Conservation (phyloP, 345 rosid species). For the Durio zibethinus region DNA sequence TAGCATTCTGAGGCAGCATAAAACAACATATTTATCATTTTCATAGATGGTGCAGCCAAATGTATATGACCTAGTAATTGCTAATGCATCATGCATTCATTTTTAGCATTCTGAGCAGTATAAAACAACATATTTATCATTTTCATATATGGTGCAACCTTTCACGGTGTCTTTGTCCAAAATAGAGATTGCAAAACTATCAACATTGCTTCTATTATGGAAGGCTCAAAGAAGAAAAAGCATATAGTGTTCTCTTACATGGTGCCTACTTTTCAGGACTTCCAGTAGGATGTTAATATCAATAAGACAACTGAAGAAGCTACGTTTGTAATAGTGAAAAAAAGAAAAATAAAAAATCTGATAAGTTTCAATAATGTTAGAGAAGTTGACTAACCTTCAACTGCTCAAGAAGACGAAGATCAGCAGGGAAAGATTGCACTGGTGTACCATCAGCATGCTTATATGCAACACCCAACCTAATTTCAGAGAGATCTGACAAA, state of each 20-base stretch:
- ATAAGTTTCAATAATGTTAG: not conserved
- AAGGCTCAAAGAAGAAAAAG: not conserved
- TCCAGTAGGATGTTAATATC: not conserved
- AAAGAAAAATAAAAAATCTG: not conserved
- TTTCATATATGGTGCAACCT: not conserved
- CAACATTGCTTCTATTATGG: not conserved
- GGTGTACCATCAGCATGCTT: conserved; percentile 67
- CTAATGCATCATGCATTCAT: not conserved
- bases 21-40: not conserved
- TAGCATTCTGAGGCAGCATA: not conserved
- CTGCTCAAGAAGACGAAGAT: conserved; percentile 79
- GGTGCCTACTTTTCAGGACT: not conserved
- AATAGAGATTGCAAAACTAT: not conserved
- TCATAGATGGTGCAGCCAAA: not conserved
- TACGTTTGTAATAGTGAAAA: not conserved
- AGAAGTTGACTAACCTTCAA: conserved; percentile 45
- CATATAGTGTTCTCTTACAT: not conserved
- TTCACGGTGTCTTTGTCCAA: not conserved
- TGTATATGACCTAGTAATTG: not conserved
- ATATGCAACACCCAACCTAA: conserved; percentile 78
- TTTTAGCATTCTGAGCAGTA: not conserved
- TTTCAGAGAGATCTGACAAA: conserved; percentile 76
- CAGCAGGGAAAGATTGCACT: conserved; percentile 77
- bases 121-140: not conserved
- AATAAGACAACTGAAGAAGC: too few relatives aligned